Conservation (phyloP, 2,329 filamentous ascomycete species). For the Trichoderma sp. region DNA sequence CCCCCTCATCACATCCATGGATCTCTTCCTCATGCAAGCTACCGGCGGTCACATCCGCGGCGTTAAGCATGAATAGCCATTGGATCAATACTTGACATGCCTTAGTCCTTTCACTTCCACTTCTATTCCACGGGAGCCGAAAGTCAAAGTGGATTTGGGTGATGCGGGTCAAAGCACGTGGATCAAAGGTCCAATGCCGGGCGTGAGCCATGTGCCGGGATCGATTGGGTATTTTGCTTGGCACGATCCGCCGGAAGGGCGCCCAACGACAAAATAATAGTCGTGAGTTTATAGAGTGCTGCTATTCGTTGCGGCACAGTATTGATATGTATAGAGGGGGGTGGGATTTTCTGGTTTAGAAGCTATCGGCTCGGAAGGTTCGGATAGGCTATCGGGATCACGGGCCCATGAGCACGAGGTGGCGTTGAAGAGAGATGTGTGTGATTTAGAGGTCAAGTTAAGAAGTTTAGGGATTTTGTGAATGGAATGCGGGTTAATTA, state of each 20-base stretch:
- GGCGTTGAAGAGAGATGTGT: not conserved
- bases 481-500: not conserved
- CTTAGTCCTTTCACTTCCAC: not conserved
- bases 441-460: not conserved
- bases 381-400: not conserved
- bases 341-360: not conserved
- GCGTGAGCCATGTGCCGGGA: not conserved
- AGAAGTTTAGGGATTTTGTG: not conserved
- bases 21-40: not conserved
- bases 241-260: not conserved
- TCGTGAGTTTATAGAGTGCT: not conserved
- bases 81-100: not conserved
- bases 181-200: not conserved
- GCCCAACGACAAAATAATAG: not conserved
- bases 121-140: not conserved
- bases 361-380: slow-evolving; percentile 2
- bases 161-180: not conserved
- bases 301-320: not conserved
- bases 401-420: not conserved
- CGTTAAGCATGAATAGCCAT: not conserved
- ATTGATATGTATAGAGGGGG: not conserved
- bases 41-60: not conserved
- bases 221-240: not conserved
- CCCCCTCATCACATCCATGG: not conserved
- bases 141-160: not conserved